Percentiles rank a stretch among this genome's conserved stretches.
Evolutionary conservation across 768 basidiomycete genomes (phyloP).

Genomic region (Pisolithus microcarpus): DNA sequence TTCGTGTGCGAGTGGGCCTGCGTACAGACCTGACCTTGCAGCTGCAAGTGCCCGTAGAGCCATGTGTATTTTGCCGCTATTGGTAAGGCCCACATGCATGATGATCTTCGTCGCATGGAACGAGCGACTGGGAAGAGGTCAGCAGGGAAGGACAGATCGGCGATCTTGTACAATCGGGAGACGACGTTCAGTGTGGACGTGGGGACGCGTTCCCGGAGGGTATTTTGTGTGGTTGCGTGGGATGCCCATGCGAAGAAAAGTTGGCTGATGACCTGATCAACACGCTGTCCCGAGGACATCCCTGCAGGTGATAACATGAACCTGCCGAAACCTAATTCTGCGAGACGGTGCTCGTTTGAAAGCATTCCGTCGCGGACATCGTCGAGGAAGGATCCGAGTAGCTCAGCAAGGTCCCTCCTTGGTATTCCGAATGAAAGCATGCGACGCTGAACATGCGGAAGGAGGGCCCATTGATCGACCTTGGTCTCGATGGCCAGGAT

Average conservation of each 20-base stretch:
- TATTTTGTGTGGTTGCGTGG: conserved; percentile 21
- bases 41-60: conserved; percentile 84
- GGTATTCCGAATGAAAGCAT: too few relatives aligned
- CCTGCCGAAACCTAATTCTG: conserved; percentile 31
- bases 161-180: conserved; percentile 29
- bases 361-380: conserved; percentile 30
- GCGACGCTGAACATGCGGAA: too few relatives aligned
- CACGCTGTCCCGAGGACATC: conserved; percentile 15
- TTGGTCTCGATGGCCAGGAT: conserved; percentile 28
- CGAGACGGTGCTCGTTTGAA: conserved; percentile 6
- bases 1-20: conserved; percentile 92
- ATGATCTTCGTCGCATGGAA: conserved; percentile 62
- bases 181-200: conserved; percentile 33
- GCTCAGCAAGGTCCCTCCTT: too few relatives aligned
- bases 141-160: conserved; percentile 38
- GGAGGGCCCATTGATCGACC: too few relatives aligned
- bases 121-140: conserved; percentile 51
- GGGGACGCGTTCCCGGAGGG: conserved; percentile 23
- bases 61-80: conserved; percentile 94
- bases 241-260: conserved; percentile 54
- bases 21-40: conserved; percentile 70
- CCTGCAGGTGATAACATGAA: conserved; percentile 14
- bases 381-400: too few relatives aligned
- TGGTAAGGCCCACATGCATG: conserved; percentile 97
- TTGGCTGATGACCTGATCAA: conserved; percentile 44